Evolutionary conservation across 2,329 filamentous ascomycete species (phyloP), one percentile per base, ranked within the genome.

Genomic region (Xenoacremonium recifei): DNA sequence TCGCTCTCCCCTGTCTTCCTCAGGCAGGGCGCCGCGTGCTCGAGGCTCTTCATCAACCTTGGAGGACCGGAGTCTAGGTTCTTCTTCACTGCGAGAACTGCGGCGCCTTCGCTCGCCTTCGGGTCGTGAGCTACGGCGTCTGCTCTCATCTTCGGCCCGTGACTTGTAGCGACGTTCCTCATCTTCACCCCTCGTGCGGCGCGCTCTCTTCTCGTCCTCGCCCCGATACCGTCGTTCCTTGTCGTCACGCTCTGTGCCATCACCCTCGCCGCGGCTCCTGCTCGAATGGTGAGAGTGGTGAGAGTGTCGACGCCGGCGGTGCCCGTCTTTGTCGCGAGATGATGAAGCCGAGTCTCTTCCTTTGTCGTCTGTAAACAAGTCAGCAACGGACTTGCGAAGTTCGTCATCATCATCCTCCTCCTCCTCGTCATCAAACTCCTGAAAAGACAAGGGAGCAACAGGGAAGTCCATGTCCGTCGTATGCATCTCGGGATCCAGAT

Each of bases 361-460:
- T 57, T 63, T 73, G 52, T 75, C 72, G 65, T 76, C 75, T 79
- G 68, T 66, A 64, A 68, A 73, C 60, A 72, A 68, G 75, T 80
- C 72, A 80, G 76, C 68, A 72, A 72, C 68, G 63, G 68, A 66
- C 62, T 65, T 62, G 58, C 63, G 59, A 65, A 70, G 61, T 55
- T 66, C 66, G 51, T 63, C 58, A 49, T 68, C 62, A 53, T 61
- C 58, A 51, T 67, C 61, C 44, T 58, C 63, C 51, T 63, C 58
- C 49, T 68, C 62, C 53, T 61, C 58, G 51, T 67, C 61, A 44
- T 58, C 63, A 60, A 60, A 61, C 55, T 55, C 59, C 57, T 50
- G 59, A 54, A 49, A 59, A 54, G 52, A 58, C 48, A 53, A 45
- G 43, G 54, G 54, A 57, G 58, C 59, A 59, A 60, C 57, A 55